Conservation (phyloP, 257 asterid genomes). For the Gardenia jasminoides region DNA sequence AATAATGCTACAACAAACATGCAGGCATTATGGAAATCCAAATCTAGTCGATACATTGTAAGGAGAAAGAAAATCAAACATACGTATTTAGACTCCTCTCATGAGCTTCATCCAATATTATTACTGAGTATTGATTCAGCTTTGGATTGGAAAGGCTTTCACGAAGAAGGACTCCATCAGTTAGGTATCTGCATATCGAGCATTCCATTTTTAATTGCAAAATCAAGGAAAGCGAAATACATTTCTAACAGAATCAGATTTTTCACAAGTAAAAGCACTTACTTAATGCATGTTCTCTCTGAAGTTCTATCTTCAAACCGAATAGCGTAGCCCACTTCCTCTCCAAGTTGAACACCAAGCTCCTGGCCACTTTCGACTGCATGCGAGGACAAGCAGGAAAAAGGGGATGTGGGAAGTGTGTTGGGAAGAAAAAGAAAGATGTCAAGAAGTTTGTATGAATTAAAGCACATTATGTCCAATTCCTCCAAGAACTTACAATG, state of each 20-base stretch:
- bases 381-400: slow-evolving; percentile 7
- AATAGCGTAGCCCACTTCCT: slow-evolving; percentile 95
- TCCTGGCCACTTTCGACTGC: slow-evolving; percentile 91
- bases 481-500: not conserved
- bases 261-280: slow-evolving; percentile 26
- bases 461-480: not conserved
- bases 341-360: slow-evolving; percentile 77
- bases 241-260: not conserved
- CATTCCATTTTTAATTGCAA: slow-evolving; percentile 17
- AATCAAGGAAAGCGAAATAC: slow-evolving; percentile 4
- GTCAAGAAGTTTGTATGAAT: not conserved
- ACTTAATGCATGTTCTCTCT: slow-evolving; percentile 77
- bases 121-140: slow-evolving; percentile 78
- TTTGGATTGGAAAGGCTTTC: slow-evolving; percentile 90
- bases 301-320: slow-evolving; percentile 97
- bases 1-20: not conserved
- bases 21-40: not conserved
- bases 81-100: slow-evolving; percentile 99
- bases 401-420: not conserved
- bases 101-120: slow-evolving; percentile 96
- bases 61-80: slow-evolving; percentile 12
- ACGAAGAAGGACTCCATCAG: slow-evolving; percentile 98
- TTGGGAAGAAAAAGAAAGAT: not conserved
- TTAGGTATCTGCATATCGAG: slow-evolving; percentile 65
- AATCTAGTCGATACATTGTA: not conserved